Conservation (phyloP, 2,329 filamentous ascomycete genomes). For the Didymella sp. region DNA sequence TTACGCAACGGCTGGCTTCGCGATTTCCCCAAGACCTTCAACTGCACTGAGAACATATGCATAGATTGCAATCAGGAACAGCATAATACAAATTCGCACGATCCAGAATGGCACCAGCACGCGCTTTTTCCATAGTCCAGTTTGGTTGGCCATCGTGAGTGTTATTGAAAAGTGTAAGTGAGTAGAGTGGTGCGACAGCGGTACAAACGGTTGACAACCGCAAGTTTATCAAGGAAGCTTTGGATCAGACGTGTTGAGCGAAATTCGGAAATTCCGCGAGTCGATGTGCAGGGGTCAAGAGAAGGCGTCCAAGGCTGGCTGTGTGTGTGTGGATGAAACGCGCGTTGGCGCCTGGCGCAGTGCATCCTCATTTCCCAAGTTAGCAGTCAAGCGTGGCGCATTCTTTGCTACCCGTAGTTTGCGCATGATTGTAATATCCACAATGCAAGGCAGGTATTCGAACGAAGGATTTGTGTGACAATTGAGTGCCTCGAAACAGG, state of each 20-base stretch:
- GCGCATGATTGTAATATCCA: background rate
- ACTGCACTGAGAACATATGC: constrained; percentile 32
- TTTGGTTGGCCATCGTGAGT: constrained; percentile 32
- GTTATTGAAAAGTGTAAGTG: background rate
- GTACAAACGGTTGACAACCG: background rate
- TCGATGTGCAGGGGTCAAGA: constrained; percentile 29
- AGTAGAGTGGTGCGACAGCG: background rate
- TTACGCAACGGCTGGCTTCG: constrained; percentile 34
- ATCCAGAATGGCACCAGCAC: constrained; percentile 49
- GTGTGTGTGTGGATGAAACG: constrained; percentile 31
- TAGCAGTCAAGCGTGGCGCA: constrained; percentile 1
- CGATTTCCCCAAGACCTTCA: constrained; percentile 25
- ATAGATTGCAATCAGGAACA: constrained; percentile 43
- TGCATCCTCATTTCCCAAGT: constrained; percentile 20
- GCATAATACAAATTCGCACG: constrained; percentile 42
- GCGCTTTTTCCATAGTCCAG: constrained; percentile 47
- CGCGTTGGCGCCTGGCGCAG: constrained; percentile 22
- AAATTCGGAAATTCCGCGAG: constrained; percentile 9
- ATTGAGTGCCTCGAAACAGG: background rate
- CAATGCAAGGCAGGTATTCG: background rate
- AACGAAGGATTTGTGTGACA: background rate
- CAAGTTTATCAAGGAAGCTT: constrained; percentile 1
- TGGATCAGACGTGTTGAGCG: constrained; percentile 9
- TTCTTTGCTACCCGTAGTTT: background rate
- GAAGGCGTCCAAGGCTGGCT: constrained; percentile 22